Evolutionary conservation across 2,329 filamentous ascomycete species (phyloP).

Genomic region (Fusarium illudens): DNA sequence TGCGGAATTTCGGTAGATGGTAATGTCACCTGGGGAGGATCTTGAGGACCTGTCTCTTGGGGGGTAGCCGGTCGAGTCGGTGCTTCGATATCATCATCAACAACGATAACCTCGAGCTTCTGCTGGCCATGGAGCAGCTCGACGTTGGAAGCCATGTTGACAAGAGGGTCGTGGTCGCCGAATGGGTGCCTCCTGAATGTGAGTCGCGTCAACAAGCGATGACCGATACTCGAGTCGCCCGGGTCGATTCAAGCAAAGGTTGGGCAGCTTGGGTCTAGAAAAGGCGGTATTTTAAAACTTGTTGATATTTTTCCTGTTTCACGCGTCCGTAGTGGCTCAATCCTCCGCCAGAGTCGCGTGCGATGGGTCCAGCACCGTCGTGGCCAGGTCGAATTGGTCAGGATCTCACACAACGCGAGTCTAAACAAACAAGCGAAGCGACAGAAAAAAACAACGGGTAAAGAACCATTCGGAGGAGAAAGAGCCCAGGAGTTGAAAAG

Average conservation of each 20-base stretch:
- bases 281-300: not conserved
- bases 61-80: slow-evolving; percentile 46
- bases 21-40: slow-evolving; percentile 62
- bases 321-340: slow-evolving; percentile 22
- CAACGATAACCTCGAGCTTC: slow-evolving; percentile 44
- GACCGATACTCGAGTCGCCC: not conserved
- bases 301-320: slow-evolving; percentile 19
- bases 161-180: slow-evolving; percentile 3
- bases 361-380: slow-evolving; percentile 32
- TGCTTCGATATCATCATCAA: slow-evolving; percentile 46
- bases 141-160: slow-evolving; percentile 49
- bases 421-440: slow-evolving; percentile 23
- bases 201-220: slow-evolving; percentile 26
- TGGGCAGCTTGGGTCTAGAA: not conserved
- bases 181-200: not conserved
- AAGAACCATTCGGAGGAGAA: not conserved
- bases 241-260: not conserved
- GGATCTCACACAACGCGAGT: slow-evolving; percentile 28
- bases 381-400: slow-evolving; percentile 37
- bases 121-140: slow-evolving; percentile 43
- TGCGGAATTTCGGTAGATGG: slow-evolving; percentile 64
- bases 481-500: not conserved
- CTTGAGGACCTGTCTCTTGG: slow-evolving; percentile 42
- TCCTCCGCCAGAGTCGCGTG: slow-evolving; percentile 23
- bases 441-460: not conserved